Conservation (phyloP, 805 yeast genomes). For the Kluyveromyces starmeri region DNA sequence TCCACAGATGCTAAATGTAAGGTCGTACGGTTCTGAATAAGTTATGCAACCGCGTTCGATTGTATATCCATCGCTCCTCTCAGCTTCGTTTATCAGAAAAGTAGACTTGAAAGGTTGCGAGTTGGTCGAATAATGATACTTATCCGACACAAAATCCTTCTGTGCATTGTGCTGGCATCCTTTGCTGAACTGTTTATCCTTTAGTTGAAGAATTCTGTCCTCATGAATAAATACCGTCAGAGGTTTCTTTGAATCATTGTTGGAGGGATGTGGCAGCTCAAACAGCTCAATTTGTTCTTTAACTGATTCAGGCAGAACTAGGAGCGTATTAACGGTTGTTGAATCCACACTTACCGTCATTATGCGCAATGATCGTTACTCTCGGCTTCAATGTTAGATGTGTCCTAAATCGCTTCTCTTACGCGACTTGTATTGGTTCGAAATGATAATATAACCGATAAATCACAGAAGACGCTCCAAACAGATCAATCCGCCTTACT, state of each 20-base stretch:
- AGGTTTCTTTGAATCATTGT: slow-evolving; percentile 14
- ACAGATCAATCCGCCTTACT: too few species aligned
- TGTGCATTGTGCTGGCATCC: slow-evolving; percentile 15
- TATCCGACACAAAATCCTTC: slow-evolving; percentile 18
- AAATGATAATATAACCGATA: too few species aligned
- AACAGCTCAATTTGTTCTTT: slow-evolving; percentile 10
- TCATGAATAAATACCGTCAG: slow-evolving; percentile 11
- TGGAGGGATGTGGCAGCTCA: slow-evolving; percentile 25
- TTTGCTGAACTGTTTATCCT: slow-evolving; percentile 19
- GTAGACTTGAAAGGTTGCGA: slow-evolving; percentile 21
- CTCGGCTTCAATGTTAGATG: too few species aligned
- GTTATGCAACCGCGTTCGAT: slow-evolving; percentile 14
- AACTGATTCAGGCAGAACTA: slow-evolving; percentile 5
- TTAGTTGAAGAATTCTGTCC: slow-evolving; percentile 13
- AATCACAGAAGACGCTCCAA: too few species aligned
- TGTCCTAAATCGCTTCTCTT: too few species aligned
- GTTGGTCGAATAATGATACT: slow-evolving; percentile 20
- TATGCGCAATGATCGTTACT: too few species aligned
- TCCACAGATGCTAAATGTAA: slow-evolving; percentile 22
- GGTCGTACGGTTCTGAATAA: slow-evolving; percentile 15
- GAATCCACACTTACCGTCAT: too few species aligned
- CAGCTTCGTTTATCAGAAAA: slow-evolving; percentile 14
- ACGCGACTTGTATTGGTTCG: too few species aligned
- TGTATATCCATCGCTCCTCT: slow-evolving; percentile 19
- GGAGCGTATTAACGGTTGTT: too few species aligned